A percentile compares a stretch with the other conserved stretches of the same genome.
Evolutionary conservation across 1,284 basidiomycete species (phyloP).

Genomic region (Taiwanofungus camphoratus): DNA sequence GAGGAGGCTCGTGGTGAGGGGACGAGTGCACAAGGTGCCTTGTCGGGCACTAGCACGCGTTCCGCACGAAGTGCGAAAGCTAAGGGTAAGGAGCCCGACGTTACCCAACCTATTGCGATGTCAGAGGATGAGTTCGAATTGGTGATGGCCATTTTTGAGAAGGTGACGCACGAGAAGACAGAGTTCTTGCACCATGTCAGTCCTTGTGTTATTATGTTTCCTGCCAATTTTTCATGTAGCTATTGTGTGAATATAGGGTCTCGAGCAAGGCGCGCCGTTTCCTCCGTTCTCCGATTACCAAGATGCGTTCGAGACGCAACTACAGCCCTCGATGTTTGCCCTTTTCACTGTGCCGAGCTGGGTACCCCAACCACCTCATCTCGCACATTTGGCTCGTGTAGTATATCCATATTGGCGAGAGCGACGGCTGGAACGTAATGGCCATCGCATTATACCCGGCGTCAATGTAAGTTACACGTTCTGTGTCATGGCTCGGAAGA

Average conservation of each 20-base stretch:
- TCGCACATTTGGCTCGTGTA: slow-evolving; percentile 21
- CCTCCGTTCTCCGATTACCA: slow-evolving; percentile 67
- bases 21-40: slow-evolving; percentile 67
- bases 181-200: slow-evolving; percentile 89
- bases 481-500: background rate
- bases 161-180: slow-evolving; percentile 84
- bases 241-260: slow-evolving; percentile 34
- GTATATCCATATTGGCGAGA: slow-evolving; percentile 30
- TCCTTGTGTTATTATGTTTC: slow-evolving; percentile 1
- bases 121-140: slow-evolving; percentile 92
- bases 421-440: slow-evolving; percentile 26
- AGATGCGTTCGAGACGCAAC: slow-evolving; percentile 23
- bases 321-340: slow-evolving; percentile 25
- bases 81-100: slow-evolving; percentile 74
- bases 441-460: slow-evolving; percentile 28
- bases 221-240: slow-evolving; percentile 1
- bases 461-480: slow-evolving; percentile 24
- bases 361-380: slow-evolving; percentile 21
- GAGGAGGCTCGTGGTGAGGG: slow-evolving; percentile 84
- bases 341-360: slow-evolving; percentile 23
- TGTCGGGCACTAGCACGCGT: slow-evolving; percentile 45
- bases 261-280: slow-evolving; percentile 61
- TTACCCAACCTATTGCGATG: slow-evolving; percentile 55
- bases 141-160: slow-evolving; percentile 93
- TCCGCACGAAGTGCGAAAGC: slow-evolving; percentile 67